Base-by-base conservation (phyloP, 2,329 filamentous ascomycete species). In the Colletotrichum brevisporum region DNA sequence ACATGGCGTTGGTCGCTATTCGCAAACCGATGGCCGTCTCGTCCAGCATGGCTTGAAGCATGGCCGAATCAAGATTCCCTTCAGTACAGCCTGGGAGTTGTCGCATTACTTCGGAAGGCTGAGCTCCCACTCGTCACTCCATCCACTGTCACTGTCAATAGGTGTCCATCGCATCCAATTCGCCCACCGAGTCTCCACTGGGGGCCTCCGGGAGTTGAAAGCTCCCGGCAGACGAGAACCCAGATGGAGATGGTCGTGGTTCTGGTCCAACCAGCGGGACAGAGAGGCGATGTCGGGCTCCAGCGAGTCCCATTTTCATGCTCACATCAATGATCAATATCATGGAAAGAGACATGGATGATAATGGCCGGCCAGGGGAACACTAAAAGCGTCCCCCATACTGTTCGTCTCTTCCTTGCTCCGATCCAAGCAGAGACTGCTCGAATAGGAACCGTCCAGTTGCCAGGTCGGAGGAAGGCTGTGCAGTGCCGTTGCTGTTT, bases 401-500 rank as follows among this genome's bases (percentile, higher is more conserved):
- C 10, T 36, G 31, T 36, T 36, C 50, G 50, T 66, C 55, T 54
- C 24, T 66, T 61, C 66, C 62, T 53, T 39, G 66, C 66, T 69
- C 43, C 54, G 55, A 69, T 66, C 59, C 55, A 64, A 57, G 50
- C 43, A 55, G 10, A 21, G 47, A 27, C 47, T 43, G 55, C 50
- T 50, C 51, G 18, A 45, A 55, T 21, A 51, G 55, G 62, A 66
- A 56, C 50, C 48, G 15, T 61, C 36, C 50, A 69, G 62, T n/a
- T 47, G 43, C 62, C 66, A 26, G 43, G 60, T 8, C 6, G 24
- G 62, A 47, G 39, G 41, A 47, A 39, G 24, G 51, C 13, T 26
- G 21, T 27, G 39, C 57, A 26, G 27, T 65, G 66, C 54, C 55
- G 51, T 55, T 66, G 62, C 62, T 66, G 62, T 66, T 60, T 69